Percentiles rank a stretch among this genome's conserved stretches.
phyloP scores from a whole-genome alignment of 208 protist species.

The Willaertia magna region DNA sequence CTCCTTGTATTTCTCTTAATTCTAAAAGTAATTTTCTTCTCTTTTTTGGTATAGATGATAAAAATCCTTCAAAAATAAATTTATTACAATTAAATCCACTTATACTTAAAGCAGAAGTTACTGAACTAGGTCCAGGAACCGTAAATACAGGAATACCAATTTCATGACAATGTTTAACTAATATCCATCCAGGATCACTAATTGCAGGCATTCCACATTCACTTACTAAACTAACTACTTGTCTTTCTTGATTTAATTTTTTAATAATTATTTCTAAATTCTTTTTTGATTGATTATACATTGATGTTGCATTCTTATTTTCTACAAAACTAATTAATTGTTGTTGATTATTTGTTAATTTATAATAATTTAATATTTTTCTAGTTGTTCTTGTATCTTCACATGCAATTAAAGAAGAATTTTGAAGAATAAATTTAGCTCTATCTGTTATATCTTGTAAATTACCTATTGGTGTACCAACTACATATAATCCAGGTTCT shows the following conservation, averaged over 20 bases:
- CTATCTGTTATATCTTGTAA: background rate
- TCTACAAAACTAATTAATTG: background rate
- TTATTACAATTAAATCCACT: background rate
- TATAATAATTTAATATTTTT: background rate
- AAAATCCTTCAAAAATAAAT: constrained; percentile 16
- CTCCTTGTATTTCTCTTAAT: background rate
- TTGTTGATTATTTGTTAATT: background rate
- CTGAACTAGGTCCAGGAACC: background rate
- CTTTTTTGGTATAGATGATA: background rate
- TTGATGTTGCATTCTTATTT: background rate
- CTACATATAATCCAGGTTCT: background rate
- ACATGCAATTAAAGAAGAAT: background rate
- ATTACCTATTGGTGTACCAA: constrained; percentile 8
- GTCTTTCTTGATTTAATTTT: background rate
- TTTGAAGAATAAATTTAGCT: background rate
- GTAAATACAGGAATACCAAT: background rate
- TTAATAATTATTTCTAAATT: background rate
- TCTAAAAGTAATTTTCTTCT: background rate
- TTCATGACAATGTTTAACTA: background rate
- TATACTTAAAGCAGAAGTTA: background rate
- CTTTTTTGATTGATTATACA: background rate
- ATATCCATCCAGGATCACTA: background rate
- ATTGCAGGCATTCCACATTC: background rate
- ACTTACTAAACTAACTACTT: background rate
- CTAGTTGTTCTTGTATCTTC: background rate